Evolutionary conservation across 805 yeast species (phyloP).

Genomic region (Candida pseudoglaebosa): DNA sequence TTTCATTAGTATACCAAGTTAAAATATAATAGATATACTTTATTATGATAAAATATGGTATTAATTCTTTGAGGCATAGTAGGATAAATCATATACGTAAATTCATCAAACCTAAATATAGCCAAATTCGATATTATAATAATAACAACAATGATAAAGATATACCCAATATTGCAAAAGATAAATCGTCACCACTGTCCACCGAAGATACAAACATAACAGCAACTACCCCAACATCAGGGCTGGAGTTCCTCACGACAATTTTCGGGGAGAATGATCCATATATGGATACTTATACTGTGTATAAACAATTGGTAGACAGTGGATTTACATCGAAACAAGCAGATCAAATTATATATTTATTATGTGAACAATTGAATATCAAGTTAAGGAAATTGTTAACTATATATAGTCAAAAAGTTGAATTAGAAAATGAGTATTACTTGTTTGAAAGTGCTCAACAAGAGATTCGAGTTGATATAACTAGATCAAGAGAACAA

Average conservation of each 20-base stretch:
- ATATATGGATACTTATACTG: slow-evolving; percentile 45
- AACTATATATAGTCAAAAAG: slow-evolving; percentile 45
- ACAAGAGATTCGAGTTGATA: slow-evolving; percentile 77
- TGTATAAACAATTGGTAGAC: slow-evolving; percentile 47
- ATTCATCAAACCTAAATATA: background rate
- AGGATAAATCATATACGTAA: background rate
- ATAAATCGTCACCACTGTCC: background rate
- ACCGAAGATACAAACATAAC: background rate
- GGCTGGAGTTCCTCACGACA: slow-evolving; percentile 43
- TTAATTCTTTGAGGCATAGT: background rate
- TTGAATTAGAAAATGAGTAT: slow-evolving; percentile 81
- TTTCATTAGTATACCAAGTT: background rate
- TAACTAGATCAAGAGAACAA: slow-evolving; percentile 64
- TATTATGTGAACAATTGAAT: slow-evolving; percentile 43
- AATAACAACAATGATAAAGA: slow-evolving; percentile 2
- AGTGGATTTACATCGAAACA: slow-evolving; percentile 63
- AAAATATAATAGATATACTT: background rate
- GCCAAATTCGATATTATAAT: slow-evolving; percentile 1
- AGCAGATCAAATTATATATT: slow-evolving; percentile 52
- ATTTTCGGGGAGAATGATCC: slow-evolving; percentile 50
- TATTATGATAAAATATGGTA: slow-evolving; percentile 6
- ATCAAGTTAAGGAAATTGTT: slow-evolving; percentile 41
- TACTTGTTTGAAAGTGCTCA: slow-evolving; percentile 91
- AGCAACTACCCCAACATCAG: background rate
- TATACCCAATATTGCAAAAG: background rate